Base-by-base conservation (phyloP, 345 rosid species). In the Hypericum perforatum region DNA sequence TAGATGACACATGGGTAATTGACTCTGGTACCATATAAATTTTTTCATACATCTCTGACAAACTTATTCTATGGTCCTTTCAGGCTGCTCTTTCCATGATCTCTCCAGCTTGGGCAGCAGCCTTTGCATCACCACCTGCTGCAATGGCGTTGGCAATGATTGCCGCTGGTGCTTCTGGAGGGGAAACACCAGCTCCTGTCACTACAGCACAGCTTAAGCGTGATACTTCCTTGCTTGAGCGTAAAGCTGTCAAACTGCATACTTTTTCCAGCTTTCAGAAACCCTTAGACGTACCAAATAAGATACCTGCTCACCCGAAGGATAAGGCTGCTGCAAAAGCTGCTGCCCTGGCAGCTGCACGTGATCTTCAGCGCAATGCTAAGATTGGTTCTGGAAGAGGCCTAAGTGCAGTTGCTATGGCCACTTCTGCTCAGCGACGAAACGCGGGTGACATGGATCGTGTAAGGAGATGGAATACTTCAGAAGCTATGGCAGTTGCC, bases 311-410 rank as follows among this genome's bases (percentile, higher is more conserved):
- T 59, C 76, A 76, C 54, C 95, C 90, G 6, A 89, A 81, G 77
- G 99, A 89, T 70, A 94, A 78, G 76, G 97, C 97, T 61, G 80
- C 91, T 61, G 99, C 95, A 69, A 89, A 88, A 77, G 99, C 99
- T 37, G 95, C 97, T 66, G 97, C 97, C 56, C 74, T 89, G 77
- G 97, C 97, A 42, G 95, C 99, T 39, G 99, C 97, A 53, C 95
- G 99, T 57, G 99, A 94, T 81, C 91, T 94, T 76, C 87, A 94
- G 64, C 83, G 97, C 41, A 82, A 76, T 80, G 90, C 97, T 42
- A 94, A 94, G 71, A 94, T 94, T 70, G 99, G 99, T 66, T 82
- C 99, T 54, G 97, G 97, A 74, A 86, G 99, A 76, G 99, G 99
- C 57, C 94, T 94, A 57, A 86, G 94, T 75, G 97, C 99, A 37